Base-by-base conservation (phyloP, 768 basidiomycete species). In the Lactifluus pinguis region DNA sequence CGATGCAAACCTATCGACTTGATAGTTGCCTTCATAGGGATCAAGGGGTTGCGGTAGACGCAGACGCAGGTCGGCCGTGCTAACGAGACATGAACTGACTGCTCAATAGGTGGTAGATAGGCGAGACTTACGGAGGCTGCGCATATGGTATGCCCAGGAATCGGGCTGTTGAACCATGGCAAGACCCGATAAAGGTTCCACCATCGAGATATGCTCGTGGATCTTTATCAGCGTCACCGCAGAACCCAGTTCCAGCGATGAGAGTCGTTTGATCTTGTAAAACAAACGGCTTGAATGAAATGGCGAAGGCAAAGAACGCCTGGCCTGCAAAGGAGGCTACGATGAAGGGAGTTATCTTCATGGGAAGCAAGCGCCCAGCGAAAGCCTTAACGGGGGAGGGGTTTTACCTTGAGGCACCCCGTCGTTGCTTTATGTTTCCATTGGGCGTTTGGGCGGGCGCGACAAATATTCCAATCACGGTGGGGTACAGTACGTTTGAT, bases 61-160 rank as follows among this genome's bases (percentile, higher is more conserved):
- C 57, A 79, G 77, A 1, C 78, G 76, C 2, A 70, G 67, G 7
- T 74, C 65, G 21, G 32, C 2, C 32, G 32, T 34, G 32, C 32
- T 34, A 34, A 34, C 5, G 32, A 9, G 1, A 34, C 4, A 4
- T 15, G 14, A 7, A n/a, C 6, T n/a, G 2, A 14, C 4, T 21
- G 11, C 14, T 8, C 21, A 11, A 39, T 4, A 41, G 10, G 14
- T 9, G 4, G 4, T n/a, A 55, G 14, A 42, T 25, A 2, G 1
- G 25, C 34, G n/a, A 29, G 72, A 29, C 70, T 59, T 13, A 76
- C 74, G 47, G 73, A 79, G 0, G 74, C 76, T 14, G 78, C 75
- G 71, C 71, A 48, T 63, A 72, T 6, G 72, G 71, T 21, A 73
- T 67, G 29, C 72, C 69, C 30, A 69, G 47, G 52, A 69, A 73